A percentile compares a stretch with the other conserved stretches of the same genome.
phyloP scores from a whole-genome alignment of 371 early-diverging fungal species.

The Rhizoclosmatium hyalinum region DNA sequence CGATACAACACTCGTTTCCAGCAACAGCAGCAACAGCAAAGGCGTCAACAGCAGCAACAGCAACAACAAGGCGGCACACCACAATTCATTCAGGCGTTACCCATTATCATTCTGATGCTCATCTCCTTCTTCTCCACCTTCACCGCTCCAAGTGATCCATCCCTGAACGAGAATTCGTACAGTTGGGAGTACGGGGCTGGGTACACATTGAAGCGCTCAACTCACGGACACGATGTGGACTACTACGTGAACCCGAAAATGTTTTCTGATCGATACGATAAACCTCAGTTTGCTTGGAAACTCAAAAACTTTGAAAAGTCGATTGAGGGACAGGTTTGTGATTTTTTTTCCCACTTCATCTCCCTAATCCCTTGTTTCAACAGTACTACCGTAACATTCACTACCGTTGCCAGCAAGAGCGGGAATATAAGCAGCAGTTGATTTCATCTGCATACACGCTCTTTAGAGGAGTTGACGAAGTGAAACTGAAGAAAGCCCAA shows the following conservation, averaged over 20 bases:
- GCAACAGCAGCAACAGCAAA: constrained; percentile 14
- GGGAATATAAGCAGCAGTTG: constrained; percentile 25
- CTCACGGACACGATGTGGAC: constrained; percentile 8
- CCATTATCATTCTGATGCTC: constrained; percentile 61
- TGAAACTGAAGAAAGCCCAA: constrained; percentile 54
- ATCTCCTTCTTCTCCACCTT: constrained; percentile 52
- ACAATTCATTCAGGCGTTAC: constrained; percentile 55
- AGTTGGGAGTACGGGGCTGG: constrained; percentile 24
- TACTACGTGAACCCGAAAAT: constrained; percentile 25
- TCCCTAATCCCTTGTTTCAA: not conserved
- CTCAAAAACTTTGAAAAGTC: constrained; percentile 20
- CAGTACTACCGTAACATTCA: constrained; percentile 24
- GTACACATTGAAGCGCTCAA: constrained; percentile 23
- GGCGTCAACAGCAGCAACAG: constrained; percentile 38
- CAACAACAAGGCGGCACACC: constrained; percentile 30
- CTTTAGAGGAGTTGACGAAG: constrained; percentile 45
- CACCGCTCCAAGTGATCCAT: constrained; percentile 25
- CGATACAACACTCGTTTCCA: constrained; percentile 34
- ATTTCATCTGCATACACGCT: constrained; percentile 15
- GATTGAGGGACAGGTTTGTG: constrained; percentile 42
- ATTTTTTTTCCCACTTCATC: constrained; percentile 45
- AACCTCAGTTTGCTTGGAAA: constrained; percentile 13
- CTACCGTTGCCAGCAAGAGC: constrained; percentile 21
- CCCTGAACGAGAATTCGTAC: constrained; percentile 29
- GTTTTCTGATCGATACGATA: constrained; percentile 31